A percentile compares a stretch with the other conserved stretches of the same genome.
phyloP scores from a whole-genome alignment of 31 red algal genomes.

The Porphyra umbilicalis region DNA sequence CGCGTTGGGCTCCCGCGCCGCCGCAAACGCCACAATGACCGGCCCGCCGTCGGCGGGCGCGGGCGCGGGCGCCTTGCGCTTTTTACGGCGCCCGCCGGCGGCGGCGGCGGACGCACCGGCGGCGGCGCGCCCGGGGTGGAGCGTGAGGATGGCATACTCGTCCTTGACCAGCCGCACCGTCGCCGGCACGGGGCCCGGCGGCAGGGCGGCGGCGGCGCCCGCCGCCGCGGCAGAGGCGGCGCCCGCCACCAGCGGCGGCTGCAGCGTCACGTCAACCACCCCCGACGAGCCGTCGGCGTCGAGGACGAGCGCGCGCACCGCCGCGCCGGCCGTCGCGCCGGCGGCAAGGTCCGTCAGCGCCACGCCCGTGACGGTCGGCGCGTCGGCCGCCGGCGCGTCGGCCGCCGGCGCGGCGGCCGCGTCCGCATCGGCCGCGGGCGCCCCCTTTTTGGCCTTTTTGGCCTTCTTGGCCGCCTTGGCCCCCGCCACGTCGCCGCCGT shows the following conservation, averaged over 20 bases:
- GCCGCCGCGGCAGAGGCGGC: background rate
- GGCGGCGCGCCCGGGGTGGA: no score
- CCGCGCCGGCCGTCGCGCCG: background rate
- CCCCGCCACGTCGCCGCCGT: background rate
- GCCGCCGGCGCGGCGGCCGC: background rate
- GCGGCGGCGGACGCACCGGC: no score
- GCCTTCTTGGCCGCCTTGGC: background rate
- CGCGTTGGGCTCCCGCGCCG: background rate
- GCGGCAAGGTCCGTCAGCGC: background rate
- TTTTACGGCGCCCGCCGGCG: background rate
- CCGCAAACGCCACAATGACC: background rate
- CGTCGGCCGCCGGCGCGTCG: background rate
- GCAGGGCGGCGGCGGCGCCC: background rate
- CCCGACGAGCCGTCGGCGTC: conserved; percentile 50
- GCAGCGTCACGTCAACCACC: conserved; percentile 50
- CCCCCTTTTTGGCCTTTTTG: background rate
- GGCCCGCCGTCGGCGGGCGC: background rate
- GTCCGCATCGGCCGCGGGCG: background rate
- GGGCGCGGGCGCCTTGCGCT: background rate
- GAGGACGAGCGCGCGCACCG: conserved; percentile 12
- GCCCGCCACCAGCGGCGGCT: conserved; percentile 23
- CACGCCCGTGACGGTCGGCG: background rate
- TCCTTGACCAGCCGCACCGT: conserved; percentile 50
- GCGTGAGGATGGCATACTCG: conserved; percentile 35
- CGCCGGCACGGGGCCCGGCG: conserved; percentile 2